Evolutionary conservation across 305 asterid species (phyloP), one percentile per base, ranked within the genome.

Genomic region (Salvia sclarea): DNA sequence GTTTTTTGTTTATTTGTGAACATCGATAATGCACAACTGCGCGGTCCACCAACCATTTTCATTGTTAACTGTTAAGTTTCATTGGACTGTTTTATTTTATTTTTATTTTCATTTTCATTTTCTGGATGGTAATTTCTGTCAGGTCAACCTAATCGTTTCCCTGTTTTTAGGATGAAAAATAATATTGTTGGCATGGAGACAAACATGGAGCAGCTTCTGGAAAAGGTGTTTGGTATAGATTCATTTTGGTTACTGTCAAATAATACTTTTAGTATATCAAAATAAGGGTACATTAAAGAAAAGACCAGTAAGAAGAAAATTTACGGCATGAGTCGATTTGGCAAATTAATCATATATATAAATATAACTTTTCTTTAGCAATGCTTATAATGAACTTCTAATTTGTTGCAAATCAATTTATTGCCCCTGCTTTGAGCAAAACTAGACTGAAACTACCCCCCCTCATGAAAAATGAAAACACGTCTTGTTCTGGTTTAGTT

Each of bases 191-290:
- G 98, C 79, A 94, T 91, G 96, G 98, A 94, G 81, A 76, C 95
- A 64, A 91, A 87, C 80, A 94, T 94, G 98, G 98, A 91, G 68
- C 95, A 88, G 80, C 98, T 94, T 78, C 95, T 91, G 79, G 89
- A 88, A 70, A 94, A 94, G 98, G 98, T 91, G 82, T 75, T 82
- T 81, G 74, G 72, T 83, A 50, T 70, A 57, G 62, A 74, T 43
- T 59, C 12, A 43, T 53, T 76, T 71, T 74, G 22, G 55, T 77
- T 72, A 58, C 37, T 61, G 58, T 69, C 54, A 70, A 66, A 38
- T 61, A 25, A 31, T 28, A 28, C 41, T 65, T 38, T 11, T 47
- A 35, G 61, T 61, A 38, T 37, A 58, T 64, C 44, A 18, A 43
- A 33, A 21, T 53, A 61, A 74, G 55, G 61, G 52, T 67, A 17